Conservation (phyloP, 106 monocot genomes). For the Gastrodia elata region DNA sequence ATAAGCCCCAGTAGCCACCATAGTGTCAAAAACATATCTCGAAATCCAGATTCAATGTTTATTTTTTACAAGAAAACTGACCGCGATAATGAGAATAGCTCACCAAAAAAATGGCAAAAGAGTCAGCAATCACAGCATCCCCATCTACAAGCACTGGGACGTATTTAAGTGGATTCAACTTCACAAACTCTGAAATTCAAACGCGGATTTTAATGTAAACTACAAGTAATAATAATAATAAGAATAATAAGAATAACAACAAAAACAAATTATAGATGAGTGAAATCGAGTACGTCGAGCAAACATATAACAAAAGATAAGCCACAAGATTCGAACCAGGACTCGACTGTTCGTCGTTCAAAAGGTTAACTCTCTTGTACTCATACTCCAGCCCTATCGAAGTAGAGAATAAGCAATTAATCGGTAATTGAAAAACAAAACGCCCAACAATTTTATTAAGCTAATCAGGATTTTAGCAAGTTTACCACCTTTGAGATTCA, state of each 20-base stretch:
- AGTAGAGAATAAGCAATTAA: not conserved
- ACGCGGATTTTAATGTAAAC: not conserved
- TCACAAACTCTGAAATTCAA: constrained; percentile 25
- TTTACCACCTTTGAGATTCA: constrained; percentile 66
- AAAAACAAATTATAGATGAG: not conserved
- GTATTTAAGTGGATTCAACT: constrained; percentile 42
- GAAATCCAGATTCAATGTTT: not conserved
- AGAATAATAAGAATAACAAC: too few relatives aligned
- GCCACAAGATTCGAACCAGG: constrained; percentile 28
- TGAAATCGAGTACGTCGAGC: not conserved
- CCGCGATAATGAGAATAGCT: constrained; percentile 4
- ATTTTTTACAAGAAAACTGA: not conserved
- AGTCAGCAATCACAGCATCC: constrained; percentile 30
- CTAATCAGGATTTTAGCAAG: not conserved
- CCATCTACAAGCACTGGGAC: constrained; percentile 40
- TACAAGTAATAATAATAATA: too few relatives aligned
- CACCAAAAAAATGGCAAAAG: constrained; percentile 36
- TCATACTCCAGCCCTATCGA: constrained; percentile 62
- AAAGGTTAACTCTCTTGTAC: constrained; percentile 72
- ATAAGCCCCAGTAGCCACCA: not conserved
- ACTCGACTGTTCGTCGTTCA: constrained; percentile 51
- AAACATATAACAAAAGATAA: not conserved
- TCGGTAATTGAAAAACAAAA: not conserved
- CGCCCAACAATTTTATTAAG: not conserved
- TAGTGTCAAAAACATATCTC: not conserved